These are phyloP conservation scores for Mycena vitilis DNA, from an alignment of 768 basidiomycete species.

Conservation along the genomic window DNA sequence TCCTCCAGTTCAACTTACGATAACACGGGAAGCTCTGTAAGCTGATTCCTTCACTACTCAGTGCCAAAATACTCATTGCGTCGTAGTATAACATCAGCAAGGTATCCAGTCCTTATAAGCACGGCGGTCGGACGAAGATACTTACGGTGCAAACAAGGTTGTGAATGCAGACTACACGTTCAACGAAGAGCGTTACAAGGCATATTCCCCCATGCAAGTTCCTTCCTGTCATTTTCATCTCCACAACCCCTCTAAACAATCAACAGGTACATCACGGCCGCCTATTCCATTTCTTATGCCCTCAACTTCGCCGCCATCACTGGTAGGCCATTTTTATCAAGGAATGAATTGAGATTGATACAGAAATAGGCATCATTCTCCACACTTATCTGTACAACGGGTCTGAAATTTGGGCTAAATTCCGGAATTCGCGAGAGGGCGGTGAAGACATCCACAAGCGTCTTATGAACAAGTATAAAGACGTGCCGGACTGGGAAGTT, in stretches of 20 bases:
- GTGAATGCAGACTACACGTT: conserved; percentile 19
- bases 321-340: not conserved
- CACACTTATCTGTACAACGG: conserved; percentile 22
- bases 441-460: conserved; percentile 27
- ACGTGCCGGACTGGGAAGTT: conserved; percentile 20
- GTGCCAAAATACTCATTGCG: not conserved
- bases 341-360: not conserved
- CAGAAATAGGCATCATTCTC: conserved; percentile 10
- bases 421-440: conserved; percentile 11
- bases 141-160: not conserved
- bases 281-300: conserved; percentile 22
- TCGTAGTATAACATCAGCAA: conserved; percentile 17
- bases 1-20: conserved; percentile 18
- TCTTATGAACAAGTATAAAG: conserved; percentile 24
- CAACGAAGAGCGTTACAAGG: conserved; percentile 15
- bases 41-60: not conserved
- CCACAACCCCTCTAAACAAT: not conserved
- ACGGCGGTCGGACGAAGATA: too few species aligned
- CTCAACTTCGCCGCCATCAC: conserved; percentile 24
- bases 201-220: conserved; percentile 19
- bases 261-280: conserved; percentile 16
- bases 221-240: too few species aligned
- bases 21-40: conserved; percentile 13
- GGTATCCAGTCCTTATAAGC: too few species aligned
- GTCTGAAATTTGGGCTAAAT: conserved; percentile 18